Percentiles rank a stretch among this genome's conserved stretches.
Conservation (phyloP, 2,329 filamentous ascomycete species). For the Fusarium gaditjirri region DNA sequence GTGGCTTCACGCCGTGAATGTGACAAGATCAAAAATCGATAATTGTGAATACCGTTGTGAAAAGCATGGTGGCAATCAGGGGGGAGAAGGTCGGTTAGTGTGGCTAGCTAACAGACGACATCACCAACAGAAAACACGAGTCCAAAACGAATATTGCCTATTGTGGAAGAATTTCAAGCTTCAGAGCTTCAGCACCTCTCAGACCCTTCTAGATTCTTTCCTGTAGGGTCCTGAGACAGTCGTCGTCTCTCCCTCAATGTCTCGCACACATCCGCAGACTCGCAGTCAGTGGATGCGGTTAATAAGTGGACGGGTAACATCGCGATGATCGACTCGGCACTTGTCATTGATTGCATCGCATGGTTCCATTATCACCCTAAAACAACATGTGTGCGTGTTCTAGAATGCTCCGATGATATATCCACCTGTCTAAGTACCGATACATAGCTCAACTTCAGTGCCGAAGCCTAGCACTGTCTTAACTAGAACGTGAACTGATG, state of each 20-base stretch:
- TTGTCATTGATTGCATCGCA: not conserved
- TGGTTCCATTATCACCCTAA: not conserved
- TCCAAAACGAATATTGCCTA: not conserved
- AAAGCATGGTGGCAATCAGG: not conserved
- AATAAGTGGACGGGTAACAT: not conserved
- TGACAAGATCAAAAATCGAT: not conserved
- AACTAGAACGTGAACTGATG: not conserved
- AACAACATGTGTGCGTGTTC: not conserved
- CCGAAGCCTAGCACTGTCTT: not conserved
- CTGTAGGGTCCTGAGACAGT: not conserved
- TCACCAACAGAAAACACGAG: not conserved
- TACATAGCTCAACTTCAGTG: not conserved
- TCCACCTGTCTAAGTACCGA: not conserved
- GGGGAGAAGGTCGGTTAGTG: not conserved
- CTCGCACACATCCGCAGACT: not conserved
- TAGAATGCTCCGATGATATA: not conserved
- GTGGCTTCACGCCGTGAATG: slow-evolving; percentile 9
- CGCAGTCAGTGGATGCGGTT: not conserved
- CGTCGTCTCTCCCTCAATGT: not conserved
- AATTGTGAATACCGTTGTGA: not conserved
- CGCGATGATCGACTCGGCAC: not conserved
- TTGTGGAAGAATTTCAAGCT: not conserved
- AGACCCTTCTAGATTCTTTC: not conserved
- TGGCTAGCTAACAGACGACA: slow-evolving; percentile 1
- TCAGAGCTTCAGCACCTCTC: not conserved